Conservation (phyloP, 345 rosid species). For the Arabis alpina region DNA sequence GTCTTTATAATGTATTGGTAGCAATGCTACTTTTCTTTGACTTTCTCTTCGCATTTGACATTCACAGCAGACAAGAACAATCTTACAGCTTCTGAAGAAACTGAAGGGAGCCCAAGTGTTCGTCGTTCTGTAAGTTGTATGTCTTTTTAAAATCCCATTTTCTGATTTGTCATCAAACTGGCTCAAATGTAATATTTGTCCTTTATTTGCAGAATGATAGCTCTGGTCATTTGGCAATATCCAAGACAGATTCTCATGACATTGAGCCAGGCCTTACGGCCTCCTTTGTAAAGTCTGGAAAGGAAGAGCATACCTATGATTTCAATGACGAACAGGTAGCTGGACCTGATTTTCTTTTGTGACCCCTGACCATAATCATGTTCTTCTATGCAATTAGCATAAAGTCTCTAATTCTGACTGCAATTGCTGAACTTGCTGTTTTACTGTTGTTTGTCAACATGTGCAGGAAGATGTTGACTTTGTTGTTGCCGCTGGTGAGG, state of each 20-base stretch:
- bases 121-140: slow-evolving; percentile 99
- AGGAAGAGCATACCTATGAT: slow-evolving; percentile 56
- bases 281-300: slow-evolving; percentile 43
- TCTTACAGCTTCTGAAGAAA: slow-evolving; percentile 46
- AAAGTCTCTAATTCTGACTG: slow-evolving; percentile 24
- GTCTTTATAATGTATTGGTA: slow-evolving; percentile 28
- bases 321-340: slow-evolving; percentile 79
- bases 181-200: slow-evolving; percentile 59
- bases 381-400: slow-evolving; percentile 17
- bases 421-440: slow-evolving; percentile 32
- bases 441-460: slow-evolving; percentile 36
- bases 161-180: slow-evolving; percentile 45
- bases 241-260: slow-evolving; percentile 50
- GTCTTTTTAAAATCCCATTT: slow-evolving; percentile 70
- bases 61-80: slow-evolving; percentile 52
- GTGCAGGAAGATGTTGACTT: slow-evolving; percentile 96
- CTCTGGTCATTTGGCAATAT: slow-evolving; percentile 51
- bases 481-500: slow-evolving; percentile 70
- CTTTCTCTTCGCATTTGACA: slow-evolving; percentile 22
- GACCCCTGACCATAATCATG: slow-evolving; percentile 13
- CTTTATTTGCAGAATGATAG: slow-evolving; percentile 62
- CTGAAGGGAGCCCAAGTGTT: slow-evolving; percentile 56
- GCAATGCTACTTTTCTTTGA: slow-evolving; percentile 34
- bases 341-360: slow-evolving; percentile 4
- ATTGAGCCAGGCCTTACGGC: slow-evolving; percentile 40